A percentile compares a stretch with the other conserved stretches of the same genome.
Conservation (phyloP, 2,329 filamentous ascomycete genomes). For the Fusarium pseudograminearum region DNA sequence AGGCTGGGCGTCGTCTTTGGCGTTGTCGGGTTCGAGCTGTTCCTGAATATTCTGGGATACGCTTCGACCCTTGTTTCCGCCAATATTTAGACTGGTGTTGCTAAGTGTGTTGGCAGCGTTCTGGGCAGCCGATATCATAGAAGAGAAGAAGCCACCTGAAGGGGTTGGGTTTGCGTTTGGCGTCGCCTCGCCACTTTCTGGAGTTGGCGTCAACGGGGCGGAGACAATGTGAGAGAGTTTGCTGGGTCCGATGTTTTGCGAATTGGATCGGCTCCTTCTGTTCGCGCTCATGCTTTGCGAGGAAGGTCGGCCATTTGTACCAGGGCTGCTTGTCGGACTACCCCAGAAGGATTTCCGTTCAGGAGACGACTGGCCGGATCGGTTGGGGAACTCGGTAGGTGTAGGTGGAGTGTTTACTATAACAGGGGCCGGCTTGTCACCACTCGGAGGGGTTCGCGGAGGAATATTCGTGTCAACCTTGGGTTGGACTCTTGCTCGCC, state of each 20-base stretch:
- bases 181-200: constrained; percentile 73
- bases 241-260: constrained; percentile 75
- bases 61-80: constrained; percentile 54
- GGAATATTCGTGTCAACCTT: constrained; percentile 51
- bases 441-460: constrained; percentile 62
- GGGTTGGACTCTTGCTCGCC: constrained; percentile 47
- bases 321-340: constrained; percentile 43
- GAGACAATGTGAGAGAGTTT: constrained; percentile 84
- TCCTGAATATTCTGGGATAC: constrained; percentile 45
- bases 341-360: constrained; percentile 49
- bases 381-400: constrained; percentile 61
- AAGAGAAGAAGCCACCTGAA: constrained; percentile 85
- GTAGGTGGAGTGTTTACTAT: constrained; percentile 77
- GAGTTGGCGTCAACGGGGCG: constrained; percentile 79
- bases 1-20: constrained; percentile 59
- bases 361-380: constrained; percentile 43
- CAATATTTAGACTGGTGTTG: constrained; percentile 69
- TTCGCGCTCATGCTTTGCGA: constrained; percentile 80
- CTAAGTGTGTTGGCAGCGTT: constrained; percentile 84
- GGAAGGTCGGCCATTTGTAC: constrained; percentile 68
- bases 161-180: constrained; percentile 63
- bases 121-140: constrained; percentile 91
- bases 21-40: constrained; percentile 39
- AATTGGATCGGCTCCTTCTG: constrained; percentile 65
- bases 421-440: constrained; percentile 60